Base-by-base conservation (phyloP, 768 basidiomycete species). In the Rhodotorula paludigena region DNA sequence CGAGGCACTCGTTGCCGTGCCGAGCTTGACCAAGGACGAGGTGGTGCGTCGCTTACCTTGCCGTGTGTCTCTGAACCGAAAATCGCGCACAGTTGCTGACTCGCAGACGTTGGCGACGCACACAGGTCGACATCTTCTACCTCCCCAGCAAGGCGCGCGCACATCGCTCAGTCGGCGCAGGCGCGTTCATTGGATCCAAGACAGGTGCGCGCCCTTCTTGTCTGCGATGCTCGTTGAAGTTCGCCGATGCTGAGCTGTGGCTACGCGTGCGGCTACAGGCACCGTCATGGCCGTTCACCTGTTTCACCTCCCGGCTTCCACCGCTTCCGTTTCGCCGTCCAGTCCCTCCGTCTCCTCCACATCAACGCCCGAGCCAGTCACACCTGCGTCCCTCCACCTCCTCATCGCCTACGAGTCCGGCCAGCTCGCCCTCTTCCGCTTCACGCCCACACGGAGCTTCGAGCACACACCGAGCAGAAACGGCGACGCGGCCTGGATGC, bases 221-320 rank as follows among this genome's bases (percentile, higher is more conserved):
- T 56, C 23, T 48, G 51, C 33, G 51, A 28, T 20, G 49, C 44
- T 54, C 54, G 57, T 39, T 60, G 49, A 3, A 10, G 28, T 57
- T 25, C 32, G 32, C 10, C 32, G 7, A 47, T 15, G 1, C 4
- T 5, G 14, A 18, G 9, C 15, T 14, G 32, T n/a, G n/a, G n/a
- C n/a, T n/a, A n/a, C n/a, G n/a, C n/a, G n/a, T n/a, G n/a, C n/a
- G n/a, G n/a, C 0, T n/a, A 49, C 72, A 89, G 92, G 92, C 1
- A 87, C 93, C 57, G 85, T 96, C 74, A 99, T 97, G 94, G 85
- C 88, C 0, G 77, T 92, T 68, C 87, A 90, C 74, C 80, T 96
- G 2, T 85, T 84, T 30, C 33, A 36, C 32, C 49, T 63, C 25
- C 39, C 57, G 32, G 21, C 62, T 12, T 36, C 52, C 7, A 32